These are phyloP conservation scores for barrel medic (Medicago truncatula) DNA, from an alignment of 306 rosid genomes.

Conservation along the genomic window DNA sequence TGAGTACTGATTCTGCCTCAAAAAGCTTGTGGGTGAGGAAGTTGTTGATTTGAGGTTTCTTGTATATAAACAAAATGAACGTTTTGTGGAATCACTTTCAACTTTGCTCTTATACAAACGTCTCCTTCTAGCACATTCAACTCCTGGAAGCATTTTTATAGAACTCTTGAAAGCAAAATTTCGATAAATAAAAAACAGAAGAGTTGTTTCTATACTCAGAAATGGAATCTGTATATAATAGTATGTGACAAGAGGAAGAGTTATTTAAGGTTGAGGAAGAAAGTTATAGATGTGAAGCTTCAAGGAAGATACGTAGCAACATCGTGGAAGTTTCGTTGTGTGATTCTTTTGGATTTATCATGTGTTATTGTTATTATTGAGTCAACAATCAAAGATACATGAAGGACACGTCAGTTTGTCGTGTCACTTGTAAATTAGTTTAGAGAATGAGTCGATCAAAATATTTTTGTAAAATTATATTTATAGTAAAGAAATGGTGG, in stretches of 20 bases:
- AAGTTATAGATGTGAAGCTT: background rate
- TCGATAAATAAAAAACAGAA: too few relatives aligned
- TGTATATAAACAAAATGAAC: slow-evolving; percentile 66
- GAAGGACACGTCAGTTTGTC: background rate
- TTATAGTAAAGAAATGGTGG: too few relatives aligned
- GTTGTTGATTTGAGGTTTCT: slow-evolving; percentile 59
- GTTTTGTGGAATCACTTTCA: slow-evolving; percentile 45
- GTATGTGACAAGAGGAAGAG: background rate
- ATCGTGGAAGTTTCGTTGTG: background rate
- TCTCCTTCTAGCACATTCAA: slow-evolving; percentile 89
- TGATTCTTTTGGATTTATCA: background rate
- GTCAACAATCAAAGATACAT: background rate
- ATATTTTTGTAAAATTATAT: too few relatives aligned
- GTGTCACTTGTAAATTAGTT: background rate
- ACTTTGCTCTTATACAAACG: slow-evolving; percentile 61
- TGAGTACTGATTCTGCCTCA: slow-evolving; percentile 42
- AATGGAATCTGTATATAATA: background rate
- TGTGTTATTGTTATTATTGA: too few relatives aligned
- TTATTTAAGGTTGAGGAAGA: too few relatives aligned
- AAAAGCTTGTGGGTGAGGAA: slow-evolving; percentile 29
- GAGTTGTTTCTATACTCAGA: too few relatives aligned
- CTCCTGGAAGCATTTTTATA: slow-evolving; percentile 86
- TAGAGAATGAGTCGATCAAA: too few relatives aligned
- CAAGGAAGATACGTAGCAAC: background rate
- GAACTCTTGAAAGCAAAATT: too few relatives aligned